phyloP scores from a whole-genome alignment of 495 filamentous ascomycete species.

The Annulohypoxylon stygium region DNA sequence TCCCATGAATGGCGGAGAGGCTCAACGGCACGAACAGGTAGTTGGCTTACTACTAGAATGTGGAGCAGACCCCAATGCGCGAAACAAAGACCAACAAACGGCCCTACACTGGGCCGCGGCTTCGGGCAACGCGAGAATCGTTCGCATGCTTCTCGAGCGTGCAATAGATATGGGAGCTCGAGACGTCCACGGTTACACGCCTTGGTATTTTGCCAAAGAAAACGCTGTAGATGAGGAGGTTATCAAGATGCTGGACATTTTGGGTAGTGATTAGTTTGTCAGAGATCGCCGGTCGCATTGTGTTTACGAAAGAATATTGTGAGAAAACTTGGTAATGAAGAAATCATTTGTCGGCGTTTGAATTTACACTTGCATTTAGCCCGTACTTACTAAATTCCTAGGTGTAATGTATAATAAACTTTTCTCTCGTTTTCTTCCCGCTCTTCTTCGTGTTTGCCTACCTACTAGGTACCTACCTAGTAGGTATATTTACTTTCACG shows the following conservation, averaged over 20 bases:
- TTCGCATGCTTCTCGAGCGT: not conserved
- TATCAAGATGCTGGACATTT: not conserved
- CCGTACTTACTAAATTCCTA: no score
- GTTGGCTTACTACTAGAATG: not conserved
- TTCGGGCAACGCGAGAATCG: not conserved
- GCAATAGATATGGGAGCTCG: not conserved
- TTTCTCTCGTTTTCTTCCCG: no score
- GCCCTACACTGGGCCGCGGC: not conserved
- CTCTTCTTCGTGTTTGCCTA: no score
- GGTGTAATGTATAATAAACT: no score
- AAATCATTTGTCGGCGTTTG: no score
- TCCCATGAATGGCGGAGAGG: not conserved
- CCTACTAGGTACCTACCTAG: no score
- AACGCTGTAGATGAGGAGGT: not conserved
- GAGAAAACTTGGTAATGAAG: no score
- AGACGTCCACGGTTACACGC: not conserved
- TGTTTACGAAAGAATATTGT: no score
- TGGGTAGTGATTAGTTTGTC: not conserved
- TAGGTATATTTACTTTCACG: no score
- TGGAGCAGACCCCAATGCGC: not conserved
- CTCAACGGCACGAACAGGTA: not conserved
- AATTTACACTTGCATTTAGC: no score
- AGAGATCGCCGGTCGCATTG: no score
- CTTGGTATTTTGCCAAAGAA: not conserved
- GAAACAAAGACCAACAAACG: not conserved